Evolutionary conservation across 2,329 filamentous ascomycete species (phyloP), one percentile per base, ranked within the genome.

Genomic region (Colletotrichum neosansevieriae): DNA sequence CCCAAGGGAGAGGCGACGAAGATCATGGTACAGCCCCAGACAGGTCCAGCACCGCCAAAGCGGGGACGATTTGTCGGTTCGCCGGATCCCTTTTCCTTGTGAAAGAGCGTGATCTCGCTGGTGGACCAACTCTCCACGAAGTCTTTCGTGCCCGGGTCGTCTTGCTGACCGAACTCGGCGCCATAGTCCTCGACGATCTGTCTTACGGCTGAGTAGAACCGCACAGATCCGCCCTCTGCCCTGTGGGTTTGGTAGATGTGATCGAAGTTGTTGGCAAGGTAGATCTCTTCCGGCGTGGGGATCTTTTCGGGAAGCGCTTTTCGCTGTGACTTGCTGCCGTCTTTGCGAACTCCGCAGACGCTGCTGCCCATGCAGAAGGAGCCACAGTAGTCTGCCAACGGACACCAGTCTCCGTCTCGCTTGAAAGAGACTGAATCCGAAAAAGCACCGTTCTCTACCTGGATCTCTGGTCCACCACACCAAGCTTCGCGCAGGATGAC

Each of bases 401-500:
- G 40, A n/a, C 60, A 63, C 17, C 29, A 36, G 6, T 49, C 29
- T 9, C 50, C 50, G 44, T 42, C 44, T 29, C 34, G 57, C n/a
- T 4, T 53, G 29, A 12, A 29, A 29, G 29, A 29, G 6, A 9
- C 29, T 29, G 29, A 32, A 11, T 29, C n/a, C 13, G 24, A 50
- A 0, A 19, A 29, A 50, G 13, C 7, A 11, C 29, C 29, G 29
- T 29, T 7, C 1, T 29, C 29, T 7, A 29, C 29, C 29, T 7
- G 29, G 7, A 29, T 29, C 6, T 2, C 3, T 4, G 32, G 60
- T 40, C 50, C 58, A 10, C 47, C 60, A 13, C 71, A 73, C 71
- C 71, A 73, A 1, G 21, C 45, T 12, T 58, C 51, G 0, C 58
- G 36, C 10, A 83, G 85, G 70, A 75, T 56, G 9, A 64, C 15